These are phyloP conservation scores for Gossypium trilobum DNA, from an alignment of 441 rosid genomes.

Conservation along the genomic window DNA sequence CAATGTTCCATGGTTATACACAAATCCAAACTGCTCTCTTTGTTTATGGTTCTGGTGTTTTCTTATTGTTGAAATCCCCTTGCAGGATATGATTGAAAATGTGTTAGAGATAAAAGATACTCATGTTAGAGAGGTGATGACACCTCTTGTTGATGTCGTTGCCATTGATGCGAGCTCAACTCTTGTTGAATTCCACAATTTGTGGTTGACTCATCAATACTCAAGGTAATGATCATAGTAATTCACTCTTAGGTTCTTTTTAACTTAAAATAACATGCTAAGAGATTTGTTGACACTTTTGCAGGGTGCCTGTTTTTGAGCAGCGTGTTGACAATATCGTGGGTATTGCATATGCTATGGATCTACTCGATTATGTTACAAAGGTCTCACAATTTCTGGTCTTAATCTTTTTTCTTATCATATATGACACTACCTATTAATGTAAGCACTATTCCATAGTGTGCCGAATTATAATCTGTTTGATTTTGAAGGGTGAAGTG, in stretches of 20 bases:
- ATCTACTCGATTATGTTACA: constrained; percentile 81
- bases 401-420: constrained; percentile 10
- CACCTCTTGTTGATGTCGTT: constrained; percentile 97
- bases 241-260: constrained; percentile 1
- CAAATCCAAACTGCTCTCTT: neutral
- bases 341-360: constrained; percentile 98
- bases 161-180: constrained; percentile 83
- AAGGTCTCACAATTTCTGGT: constrained; percentile 50
- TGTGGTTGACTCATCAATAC: constrained; percentile 98
- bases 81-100: constrained; percentile 99
- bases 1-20: neutral
- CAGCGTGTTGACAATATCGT: constrained; percentile 96
- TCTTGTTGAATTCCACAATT: constrained; percentile 73
- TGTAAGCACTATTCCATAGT: constrained; percentile 30
- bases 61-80: constrained; percentile 17
- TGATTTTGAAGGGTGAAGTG: constrained; percentile 87
- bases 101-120: constrained; percentile 97
- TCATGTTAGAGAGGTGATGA: constrained; percentile 97
- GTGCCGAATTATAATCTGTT: constrained; percentile 41
- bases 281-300: constrained; percentile 20
- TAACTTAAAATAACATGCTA: constrained; percentile 18
- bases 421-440: constrained; percentile 22
- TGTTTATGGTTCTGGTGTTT: constrained; percentile 14
- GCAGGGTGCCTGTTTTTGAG: constrained; percentile 98
- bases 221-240: constrained; percentile 49